These are phyloP conservation scores for Calophaca sinica DNA, from an alignment of 306 rosid species.

Conservation along the genomic window DNA sequence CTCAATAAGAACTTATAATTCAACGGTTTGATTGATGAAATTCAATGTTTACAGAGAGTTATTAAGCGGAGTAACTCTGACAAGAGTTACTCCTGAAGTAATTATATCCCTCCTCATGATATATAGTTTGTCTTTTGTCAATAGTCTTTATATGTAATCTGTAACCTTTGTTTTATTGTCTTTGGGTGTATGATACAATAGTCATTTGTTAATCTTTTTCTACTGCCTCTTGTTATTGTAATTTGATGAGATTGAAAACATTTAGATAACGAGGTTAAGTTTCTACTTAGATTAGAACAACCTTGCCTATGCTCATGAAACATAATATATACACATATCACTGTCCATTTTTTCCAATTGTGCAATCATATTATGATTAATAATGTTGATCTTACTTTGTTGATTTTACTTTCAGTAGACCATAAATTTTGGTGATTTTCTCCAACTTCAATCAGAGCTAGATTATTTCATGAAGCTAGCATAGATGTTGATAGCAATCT, in stretches of 20 bases:
- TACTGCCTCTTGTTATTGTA: constrained; percentile 24
- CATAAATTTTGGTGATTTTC: constrained; percentile 18
- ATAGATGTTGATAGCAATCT: constrained; percentile 27
- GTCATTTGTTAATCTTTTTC: constrained; percentile 24
- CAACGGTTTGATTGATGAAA: no score
- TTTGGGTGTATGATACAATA: no score
- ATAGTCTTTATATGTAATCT: constrained; percentile 27
- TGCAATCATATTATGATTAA: no score
- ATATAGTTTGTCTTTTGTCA: constrained; percentile 32
- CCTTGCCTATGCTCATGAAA: no score
- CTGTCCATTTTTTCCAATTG: no score
- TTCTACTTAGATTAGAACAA: constrained; percentile 12
- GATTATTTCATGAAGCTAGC: constrained; percentile 30
- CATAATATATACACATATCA: no score
- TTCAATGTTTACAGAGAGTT: no score
- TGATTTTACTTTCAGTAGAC: constrained; percentile 22
- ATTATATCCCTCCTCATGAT: no score
- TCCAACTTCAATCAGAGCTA: constrained; percentile 30
- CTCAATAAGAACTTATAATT: no score
- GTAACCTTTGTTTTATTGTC: no score
- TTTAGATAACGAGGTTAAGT: neutral
- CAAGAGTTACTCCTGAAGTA: no score
- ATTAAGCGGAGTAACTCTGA: no score
- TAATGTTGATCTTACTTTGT: constrained; percentile 9
- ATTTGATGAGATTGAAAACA: neutral